phyloP scores from a whole-genome alignment of 1,284 basidiomycete genomes.

The Leucoagaricus sp. region DNA sequence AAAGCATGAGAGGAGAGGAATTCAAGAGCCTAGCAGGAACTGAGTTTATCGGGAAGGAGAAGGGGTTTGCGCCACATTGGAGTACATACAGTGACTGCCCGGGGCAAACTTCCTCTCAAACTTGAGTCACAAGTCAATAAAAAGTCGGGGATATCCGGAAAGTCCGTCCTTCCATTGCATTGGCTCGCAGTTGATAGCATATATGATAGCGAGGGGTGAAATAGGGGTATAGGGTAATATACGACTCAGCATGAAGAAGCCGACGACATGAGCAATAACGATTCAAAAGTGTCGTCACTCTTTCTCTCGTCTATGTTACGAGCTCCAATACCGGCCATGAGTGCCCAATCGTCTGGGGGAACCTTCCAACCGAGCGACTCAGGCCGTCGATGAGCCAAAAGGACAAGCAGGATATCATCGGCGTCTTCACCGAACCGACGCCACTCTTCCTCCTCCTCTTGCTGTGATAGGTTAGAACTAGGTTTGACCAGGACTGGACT shows the following conservation, averaged over 20 bases:
- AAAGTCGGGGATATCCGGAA: too few relatives aligned
- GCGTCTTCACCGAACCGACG: conserved; percentile 38
- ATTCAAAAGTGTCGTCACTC: conserved; percentile 69
- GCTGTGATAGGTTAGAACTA: not conserved
- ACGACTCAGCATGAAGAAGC: not conserved
- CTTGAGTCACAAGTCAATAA: too few relatives aligned
- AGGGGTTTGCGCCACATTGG: too few relatives aligned
- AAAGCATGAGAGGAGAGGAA: too few relatives aligned
- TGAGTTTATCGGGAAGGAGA: too few relatives aligned
- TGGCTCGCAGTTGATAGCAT: too few relatives aligned
- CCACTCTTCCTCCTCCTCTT: conserved; percentile 32
- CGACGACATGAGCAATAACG: conserved; percentile 57
- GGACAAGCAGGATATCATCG: conserved; percentile 57
- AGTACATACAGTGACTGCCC: too few relatives aligned
- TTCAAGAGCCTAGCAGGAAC: too few relatives aligned
- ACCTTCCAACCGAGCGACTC: conserved; percentile 58
- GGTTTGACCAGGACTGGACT: conserved; percentile 53
- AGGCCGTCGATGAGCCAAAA: conserved; percentile 56
- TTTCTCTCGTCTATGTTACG: conserved; percentile 43
- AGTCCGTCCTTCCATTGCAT: too few relatives aligned
- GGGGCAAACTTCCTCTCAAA: too few relatives aligned
- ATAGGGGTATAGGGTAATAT: not conserved
- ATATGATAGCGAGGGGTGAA: too few relatives aligned
- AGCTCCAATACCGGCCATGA: conserved; percentile 59
- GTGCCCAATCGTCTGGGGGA: conserved; percentile 51